A percentile compares a stretch with the other conserved stretches of the same genome.
These are phyloP conservation scores for Phoma sp. DNA, from an alignment of 2,329 filamentous ascomycete genomes.

Conservation along the genomic window DNA sequence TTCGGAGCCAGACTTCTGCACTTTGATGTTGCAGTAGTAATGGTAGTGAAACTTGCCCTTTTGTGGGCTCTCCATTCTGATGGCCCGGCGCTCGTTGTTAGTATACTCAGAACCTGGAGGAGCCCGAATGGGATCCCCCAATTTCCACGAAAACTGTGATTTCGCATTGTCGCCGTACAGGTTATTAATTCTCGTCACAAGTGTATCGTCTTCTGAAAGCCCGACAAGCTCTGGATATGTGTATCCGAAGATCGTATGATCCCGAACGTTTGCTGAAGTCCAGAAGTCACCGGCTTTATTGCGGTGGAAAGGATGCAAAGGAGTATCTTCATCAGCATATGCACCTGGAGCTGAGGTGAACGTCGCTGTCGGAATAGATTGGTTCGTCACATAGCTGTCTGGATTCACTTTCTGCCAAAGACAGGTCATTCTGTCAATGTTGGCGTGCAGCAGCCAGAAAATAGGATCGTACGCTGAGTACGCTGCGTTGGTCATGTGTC, in stretches of 20 bases:
- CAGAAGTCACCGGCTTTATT: slow-evolving; percentile 66
- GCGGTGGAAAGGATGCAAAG: slow-evolving; percentile 71
- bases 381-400: slow-evolving; percentile 67
- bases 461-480: slow-evolving; percentile 80
- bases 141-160: slow-evolving; percentile 15
- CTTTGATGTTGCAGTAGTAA: slow-evolving; percentile 72
- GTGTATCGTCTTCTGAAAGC: slow-evolving; percentile 37
- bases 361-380: slow-evolving; percentile 59
- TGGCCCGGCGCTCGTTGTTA: slow-evolving; percentile 13
- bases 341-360: slow-evolving; percentile 65
- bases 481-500: slow-evolving; percentile 64
- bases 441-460: slow-evolving; percentile 78
- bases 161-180: slow-evolving; percentile 61
- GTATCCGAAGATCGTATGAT: slow-evolving; percentile 71
- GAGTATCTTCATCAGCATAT: slow-evolving; percentile 61
- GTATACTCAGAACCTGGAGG: neutral
- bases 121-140: slow-evolving; percentile 3
- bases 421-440: slow-evolving; percentile 75
- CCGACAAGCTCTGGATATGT: slow-evolving; percentile 70
- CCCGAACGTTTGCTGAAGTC: slow-evolving; percentile 67
- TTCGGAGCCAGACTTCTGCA: slow-evolving; percentile 64
- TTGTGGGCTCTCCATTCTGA: slow-evolving; percentile 8
- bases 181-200: slow-evolving; percentile 63
- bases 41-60: slow-evolving; percentile 44
- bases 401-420: slow-evolving; percentile 80